phyloP scores from a whole-genome alignment of 495 filamentous ascomycete genomes.

The Pseudoneurospora amorphoporcata region DNA sequence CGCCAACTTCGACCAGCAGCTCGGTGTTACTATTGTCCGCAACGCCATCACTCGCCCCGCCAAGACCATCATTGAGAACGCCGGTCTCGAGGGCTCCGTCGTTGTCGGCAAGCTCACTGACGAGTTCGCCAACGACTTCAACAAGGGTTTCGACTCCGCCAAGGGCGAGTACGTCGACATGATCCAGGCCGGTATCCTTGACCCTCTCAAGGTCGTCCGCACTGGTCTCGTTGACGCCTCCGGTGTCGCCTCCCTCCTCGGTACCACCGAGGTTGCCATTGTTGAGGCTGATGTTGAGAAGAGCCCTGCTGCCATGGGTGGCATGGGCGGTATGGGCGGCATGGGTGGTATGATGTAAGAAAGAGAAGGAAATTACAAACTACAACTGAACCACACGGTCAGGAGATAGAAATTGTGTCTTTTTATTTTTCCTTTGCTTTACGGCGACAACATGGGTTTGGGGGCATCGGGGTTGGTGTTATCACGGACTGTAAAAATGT shows the following conservation, averaged over 20 bases:
- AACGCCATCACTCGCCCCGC: slow-evolving; percentile 93
- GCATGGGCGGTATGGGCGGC: slow-evolving; percentile 53
- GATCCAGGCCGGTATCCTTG: slow-evolving; percentile 92
- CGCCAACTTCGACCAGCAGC: slow-evolving; percentile 97
- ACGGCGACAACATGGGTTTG: slow-evolving; percentile 19
- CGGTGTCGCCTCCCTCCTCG: slow-evolving; percentile 92
- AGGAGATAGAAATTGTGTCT: background rate
- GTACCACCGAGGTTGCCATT: slow-evolving; percentile 95
- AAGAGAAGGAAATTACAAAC: slow-evolving; percentile 6
- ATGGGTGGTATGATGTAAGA: slow-evolving; percentile 47
- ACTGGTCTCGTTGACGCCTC: slow-evolving; percentile 89
- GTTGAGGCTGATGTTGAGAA: slow-evolving; percentile 95
- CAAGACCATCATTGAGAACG: slow-evolving; percentile 93
- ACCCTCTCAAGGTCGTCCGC: slow-evolving; percentile 97
- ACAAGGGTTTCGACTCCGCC: slow-evolving; percentile 92
- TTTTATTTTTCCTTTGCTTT: slow-evolving; percentile 14
- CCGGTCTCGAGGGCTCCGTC: slow-evolving; percentile 89
- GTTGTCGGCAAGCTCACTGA: slow-evolving; percentile 97
- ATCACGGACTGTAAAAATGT: slow-evolving; percentile 18
- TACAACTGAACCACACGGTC: background rate
- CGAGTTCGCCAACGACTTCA: slow-evolving; percentile 86
- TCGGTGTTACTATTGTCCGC: slow-evolving; percentile 95
- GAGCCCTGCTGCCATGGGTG: slow-evolving; percentile 51
- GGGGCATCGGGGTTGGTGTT: slow-evolving; percentile 25
- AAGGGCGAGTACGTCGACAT: slow-evolving; percentile 98